Conservation (phyloP, 1,139 yeast genomes). For the Zygoascus meyerae region DNA sequence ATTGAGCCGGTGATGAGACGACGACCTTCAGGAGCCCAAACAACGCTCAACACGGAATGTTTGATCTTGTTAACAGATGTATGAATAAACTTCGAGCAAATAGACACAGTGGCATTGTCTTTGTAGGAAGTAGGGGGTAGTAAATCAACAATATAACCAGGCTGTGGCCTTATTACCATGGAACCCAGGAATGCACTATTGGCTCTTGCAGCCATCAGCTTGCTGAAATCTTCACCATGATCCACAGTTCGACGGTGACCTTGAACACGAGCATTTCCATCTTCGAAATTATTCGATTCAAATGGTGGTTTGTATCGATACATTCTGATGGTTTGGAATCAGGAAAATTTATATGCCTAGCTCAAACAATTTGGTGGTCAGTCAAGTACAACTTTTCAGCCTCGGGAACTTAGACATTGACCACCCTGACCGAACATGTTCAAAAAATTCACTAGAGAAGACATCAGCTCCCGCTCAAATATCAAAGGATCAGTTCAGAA, state of each 20-base stretch:
- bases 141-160: slow-evolving; percentile 64
- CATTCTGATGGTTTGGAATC: not conserved
- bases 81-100: slow-evolving; percentile 73
- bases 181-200: slow-evolving; percentile 35
- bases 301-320: slow-evolving; percentile 3
- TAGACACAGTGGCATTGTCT: slow-evolving; percentile 46
- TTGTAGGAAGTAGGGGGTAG: slow-evolving; percentile 66
- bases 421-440: slow-evolving; percentile 14
- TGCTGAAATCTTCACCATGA: slow-evolving; percentile 77
- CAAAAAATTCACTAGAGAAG: slow-evolving; percentile 71
- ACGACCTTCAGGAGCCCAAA: slow-evolving; percentile 97
- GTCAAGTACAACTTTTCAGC: no score
- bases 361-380: not conserved
- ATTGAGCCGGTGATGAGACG: slow-evolving; percentile 84
- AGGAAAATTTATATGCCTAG: not conserved
- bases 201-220: slow-evolving; percentile 59
- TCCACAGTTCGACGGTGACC: slow-evolving; percentile 81
- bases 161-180: slow-evolving; percentile 68
- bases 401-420: no score
- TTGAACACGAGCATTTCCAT: slow-evolving; percentile 36
- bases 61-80: slow-evolving; percentile 85
- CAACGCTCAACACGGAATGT: slow-evolving; percentile 84
- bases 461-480: slow-evolving; percentile 83
- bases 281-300: slow-evolving; percentile 12
- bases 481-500: slow-evolving; percentile 91